These are phyloP conservation scores for Tubosaeta sp. DNA, from an alignment of 768 basidiomycete species.

Conservation along the genomic window DNA sequence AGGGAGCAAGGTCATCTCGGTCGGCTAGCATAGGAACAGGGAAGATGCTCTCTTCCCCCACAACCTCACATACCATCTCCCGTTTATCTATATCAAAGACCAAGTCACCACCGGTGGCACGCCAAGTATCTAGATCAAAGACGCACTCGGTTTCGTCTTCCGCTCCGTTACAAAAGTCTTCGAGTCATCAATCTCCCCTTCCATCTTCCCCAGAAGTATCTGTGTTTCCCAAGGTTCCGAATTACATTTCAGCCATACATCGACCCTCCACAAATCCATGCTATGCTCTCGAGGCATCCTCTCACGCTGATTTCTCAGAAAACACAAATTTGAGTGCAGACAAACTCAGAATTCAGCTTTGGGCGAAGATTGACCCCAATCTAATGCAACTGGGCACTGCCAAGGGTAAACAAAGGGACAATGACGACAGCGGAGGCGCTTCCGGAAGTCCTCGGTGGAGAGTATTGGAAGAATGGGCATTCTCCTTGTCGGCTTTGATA, in stretches of 20 bases:
- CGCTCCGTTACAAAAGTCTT: conserved; percentile 21
- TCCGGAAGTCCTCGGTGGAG: conserved; percentile 49
- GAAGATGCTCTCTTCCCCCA: conserved; percentile 13
- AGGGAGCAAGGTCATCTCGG: conserved; percentile 9
- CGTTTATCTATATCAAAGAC: conserved; percentile 13
- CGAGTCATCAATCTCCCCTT: conserved; percentile 23
- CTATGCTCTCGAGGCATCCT: conserved; percentile 56
- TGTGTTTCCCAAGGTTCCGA: conserved; percentile 36
- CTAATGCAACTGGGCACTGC: conserved; percentile 13
- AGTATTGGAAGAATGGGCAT: conserved; percentile 61
- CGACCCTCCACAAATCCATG: conserved; percentile 79
- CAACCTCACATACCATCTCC: conserved; percentile 3
- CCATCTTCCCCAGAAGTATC: conserved; percentile 11
- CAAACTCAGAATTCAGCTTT: conserved; percentile 52
- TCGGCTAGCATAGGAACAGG: conserved; percentile 13
- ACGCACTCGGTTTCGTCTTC: conserved; percentile 24
- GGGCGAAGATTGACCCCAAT: conserved; percentile 42
- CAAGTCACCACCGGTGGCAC: conserved; percentile 15
- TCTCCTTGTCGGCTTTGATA: conserved; percentile 54
- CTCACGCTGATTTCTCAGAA: conserved; percentile 48
- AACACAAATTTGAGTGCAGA: conserved; percentile 52
- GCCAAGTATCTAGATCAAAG: conserved; percentile 21
- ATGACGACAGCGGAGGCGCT: conserved; percentile 4
- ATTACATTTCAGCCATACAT: conserved; percentile 78
- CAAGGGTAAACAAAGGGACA: conserved; percentile 47